Evolutionary conservation across 148 eudicot genomes (phyloP), one percentile per base, ranked within the genome.

Genomic region (Fallopia convolvulus): DNA sequence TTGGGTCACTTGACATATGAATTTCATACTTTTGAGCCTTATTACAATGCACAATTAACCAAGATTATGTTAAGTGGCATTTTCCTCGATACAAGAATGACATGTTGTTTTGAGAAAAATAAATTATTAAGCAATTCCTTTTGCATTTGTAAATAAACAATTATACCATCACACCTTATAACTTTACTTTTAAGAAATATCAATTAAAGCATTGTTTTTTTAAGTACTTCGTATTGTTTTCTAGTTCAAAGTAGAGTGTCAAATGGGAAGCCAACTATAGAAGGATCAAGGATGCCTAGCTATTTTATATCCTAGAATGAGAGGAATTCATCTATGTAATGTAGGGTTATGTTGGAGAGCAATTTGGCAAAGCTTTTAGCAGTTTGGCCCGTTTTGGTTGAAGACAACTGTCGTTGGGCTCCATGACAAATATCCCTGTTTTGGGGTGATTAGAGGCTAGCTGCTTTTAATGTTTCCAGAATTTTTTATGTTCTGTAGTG

Each of bases 401-500:
- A 13, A 36, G 10, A 33, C 10, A 66, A 12, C 5, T 66, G 72
- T 66, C 21, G 72, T 66, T 66, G 44, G 72, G 33, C 72, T 41
- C 15, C 20, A 66, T 6, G 72, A 66, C 72, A 66, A 14, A 36
- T 68, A 68, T 14, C 72, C 72, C 23, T 68, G 21, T 33, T 68
- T 68, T 68, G 42, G 72, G 46, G 44, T 39, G 21, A 68, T 13
- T 68, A 68, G 44, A 33, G 72, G 46, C n/a, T 68, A 68, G n/a
- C 36, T 39, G 8, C 20, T 68, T 68, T 5, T 14, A 32, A 11
- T 66, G 18, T 66, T 32, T 32, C 36, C 9, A 32, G 15, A 4
- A 14, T 14, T 66, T 66, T 6, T 33, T 33, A 6, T 61, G 14
- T 0, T 61, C 47, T 44, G 47, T 21, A 52, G 39, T 3, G 39